Base-by-base conservation (phyloP, 805 yeast genomes). In the Kuraishia ogatae region DNA sequence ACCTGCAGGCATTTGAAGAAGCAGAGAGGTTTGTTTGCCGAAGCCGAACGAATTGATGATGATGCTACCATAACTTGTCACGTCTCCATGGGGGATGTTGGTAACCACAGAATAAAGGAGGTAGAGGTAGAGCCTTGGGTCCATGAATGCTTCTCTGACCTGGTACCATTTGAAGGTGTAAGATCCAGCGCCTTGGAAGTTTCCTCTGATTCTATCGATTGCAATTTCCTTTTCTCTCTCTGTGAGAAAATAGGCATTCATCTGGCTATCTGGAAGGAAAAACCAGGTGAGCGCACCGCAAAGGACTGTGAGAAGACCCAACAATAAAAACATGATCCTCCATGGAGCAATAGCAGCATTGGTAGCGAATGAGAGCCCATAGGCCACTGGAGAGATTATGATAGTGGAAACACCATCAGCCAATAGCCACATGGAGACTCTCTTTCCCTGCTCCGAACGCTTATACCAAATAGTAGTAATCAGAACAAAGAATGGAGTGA, bases 1-100 rank as follows among this genome's bases (percentile, higher is more conserved):
- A 60, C 87, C 85, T 47, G 80, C 77, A 2, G 87, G 87, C 71
- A 80, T 73, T 63, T 82, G 85, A 60, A 79, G 65, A 29, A 79
- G 63, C 1, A 83, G 79, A 5, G 82, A 71, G 53, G 73, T 62
- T 55, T 75, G 68, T 50, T 61, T 64, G 52, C 71, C 70, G 59
- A 77, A 80, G 2, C 84, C 84, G 61, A 80, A 78, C 10, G 81
- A 71, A 10, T 69, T 67, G n/a, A 81, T 80, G 49, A 80, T 77
- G 0, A 82, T 75, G 8, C 75, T 77, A 50, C 82, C 77, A 59
- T 80, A 81, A 1, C 82, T 76, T 50, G 80, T 78, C 22, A 80
- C 71, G 3, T 81, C 78, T 50, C 82, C 81, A 1, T 82, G 77
- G 8, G 77, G 74, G 39, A 78, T 74, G 19, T 46, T 60, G 1